Conservation (phyloP, 768 basidiomycete genomes). For the Dacryopinax primogenitus region DNA sequence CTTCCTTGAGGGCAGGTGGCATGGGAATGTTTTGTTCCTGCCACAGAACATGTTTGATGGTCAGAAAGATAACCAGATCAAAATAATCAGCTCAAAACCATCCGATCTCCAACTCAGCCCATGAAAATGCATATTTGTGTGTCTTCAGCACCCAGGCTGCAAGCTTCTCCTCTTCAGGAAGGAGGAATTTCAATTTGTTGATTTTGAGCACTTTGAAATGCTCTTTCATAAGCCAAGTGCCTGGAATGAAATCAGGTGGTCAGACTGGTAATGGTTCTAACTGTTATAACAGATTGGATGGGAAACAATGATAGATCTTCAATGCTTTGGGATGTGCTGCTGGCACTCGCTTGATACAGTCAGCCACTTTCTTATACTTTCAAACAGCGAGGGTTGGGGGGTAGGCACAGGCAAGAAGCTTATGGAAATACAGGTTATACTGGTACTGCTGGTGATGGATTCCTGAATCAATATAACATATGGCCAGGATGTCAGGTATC, state of each 20-base stretch:
- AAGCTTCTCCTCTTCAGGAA: constrained; percentile 16
- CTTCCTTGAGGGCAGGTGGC: constrained; percentile 22
- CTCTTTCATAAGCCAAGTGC: constrained; percentile 11
- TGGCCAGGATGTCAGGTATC: neutral
- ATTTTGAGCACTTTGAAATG: neutral
- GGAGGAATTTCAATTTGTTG: constrained; percentile 14
- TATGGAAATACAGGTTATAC: neutral
- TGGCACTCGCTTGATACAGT: constrained; percentile 23
- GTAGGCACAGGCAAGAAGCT: no score
- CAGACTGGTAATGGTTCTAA: constrained; percentile 19
- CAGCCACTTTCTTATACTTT: constrained; percentile 27
- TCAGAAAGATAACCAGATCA: constrained; percentile 8
- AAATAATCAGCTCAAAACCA: constrained; percentile 12
- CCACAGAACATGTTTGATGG: constrained; percentile 5
- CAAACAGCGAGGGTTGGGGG: neutral
- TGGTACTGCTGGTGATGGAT: neutral
- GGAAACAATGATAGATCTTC: constrained; percentile 22
- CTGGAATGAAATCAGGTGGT: constrained; percentile 8
- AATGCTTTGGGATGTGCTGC: constrained; percentile 21
- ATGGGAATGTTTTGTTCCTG: constrained; percentile 25
- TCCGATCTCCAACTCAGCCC: constrained; percentile 12
- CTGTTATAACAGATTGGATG: constrained; percentile 22
- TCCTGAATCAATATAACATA: neutral
- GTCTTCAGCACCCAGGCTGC: constrained; percentile 15
- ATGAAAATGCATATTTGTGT: constrained; percentile 16